Percentiles rank a stretch among this genome's conserved stretches.
Evolutionary conservation across 2,329 filamentous ascomycete genomes (phyloP).

Genomic region (Aphanocladium album): DNA sequence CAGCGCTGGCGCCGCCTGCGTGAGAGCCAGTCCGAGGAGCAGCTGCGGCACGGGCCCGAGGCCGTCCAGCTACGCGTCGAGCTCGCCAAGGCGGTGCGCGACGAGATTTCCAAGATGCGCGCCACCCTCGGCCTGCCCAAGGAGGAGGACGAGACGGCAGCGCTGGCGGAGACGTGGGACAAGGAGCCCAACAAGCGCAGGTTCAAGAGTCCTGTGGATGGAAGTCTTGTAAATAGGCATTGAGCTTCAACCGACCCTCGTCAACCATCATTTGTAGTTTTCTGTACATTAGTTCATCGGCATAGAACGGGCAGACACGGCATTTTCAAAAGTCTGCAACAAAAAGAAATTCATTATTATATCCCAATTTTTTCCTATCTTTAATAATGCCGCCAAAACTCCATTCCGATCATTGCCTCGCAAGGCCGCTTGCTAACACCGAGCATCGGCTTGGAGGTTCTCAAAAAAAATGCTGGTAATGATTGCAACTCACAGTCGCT

Average conservation of each 20-base stretch:
- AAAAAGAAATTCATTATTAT: neutral
- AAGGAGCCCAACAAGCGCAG: slow-evolving; percentile 43
- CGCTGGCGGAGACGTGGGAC: slow-evolving; percentile 76
- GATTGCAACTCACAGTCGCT: neutral
- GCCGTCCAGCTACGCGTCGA: slow-evolving; percentile 68
- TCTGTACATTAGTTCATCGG: slow-evolving; percentile 3
- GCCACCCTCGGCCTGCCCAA: slow-evolving; percentile 61
- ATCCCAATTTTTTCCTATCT: neutral
- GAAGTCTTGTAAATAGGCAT: slow-evolving; percentile 42
- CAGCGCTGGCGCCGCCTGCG: slow-evolving; percentile 67
- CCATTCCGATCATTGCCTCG: slow-evolving; percentile 3
- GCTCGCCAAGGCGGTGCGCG: slow-evolving; percentile 70
- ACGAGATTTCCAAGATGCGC: slow-evolving; percentile 75
- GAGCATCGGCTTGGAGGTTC: neutral
- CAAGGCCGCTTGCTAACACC: neutral
- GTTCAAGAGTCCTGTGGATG: slow-evolving; percentile 51
- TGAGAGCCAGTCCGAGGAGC: slow-evolving; percentile 39
- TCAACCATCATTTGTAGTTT: neutral
- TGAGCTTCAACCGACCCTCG: too few relatives aligned
- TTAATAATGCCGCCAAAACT: slow-evolving; percentile 9
- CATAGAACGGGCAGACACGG: neutral
- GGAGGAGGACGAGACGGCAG: slow-evolving; percentile 76
- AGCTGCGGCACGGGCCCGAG: slow-evolving; percentile 48
- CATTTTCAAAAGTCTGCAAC: neutral
- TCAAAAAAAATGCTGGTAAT: slow-evolving; percentile 1